phyloP scores from a whole-genome alignment of 257 asterid genomes.

The Mitragyna speciosa region DNA sequence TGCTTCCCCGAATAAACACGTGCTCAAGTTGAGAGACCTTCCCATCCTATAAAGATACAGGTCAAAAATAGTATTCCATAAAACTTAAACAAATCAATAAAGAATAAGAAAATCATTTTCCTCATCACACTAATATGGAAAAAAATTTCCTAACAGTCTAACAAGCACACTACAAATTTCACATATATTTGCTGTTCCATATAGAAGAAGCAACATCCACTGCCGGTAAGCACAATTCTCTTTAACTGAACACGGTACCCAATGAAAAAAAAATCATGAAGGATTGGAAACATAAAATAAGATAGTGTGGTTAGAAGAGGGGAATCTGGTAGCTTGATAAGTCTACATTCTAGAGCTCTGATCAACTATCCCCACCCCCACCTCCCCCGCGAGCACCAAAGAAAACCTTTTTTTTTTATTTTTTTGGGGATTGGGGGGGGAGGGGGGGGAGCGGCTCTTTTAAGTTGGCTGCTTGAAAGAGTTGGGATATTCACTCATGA shows the following conservation, averaged over 20 bases:
- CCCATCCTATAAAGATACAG: slow-evolving; percentile 64
- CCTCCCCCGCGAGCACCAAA: too few relatives aligned
- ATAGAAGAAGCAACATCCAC: neutral
- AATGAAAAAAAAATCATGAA: too few relatives aligned
- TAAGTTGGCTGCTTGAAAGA: too few relatives aligned
- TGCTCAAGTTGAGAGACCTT: slow-evolving; percentile 92
- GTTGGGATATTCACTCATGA: too few relatives aligned
- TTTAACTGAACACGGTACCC: too few relatives aligned
- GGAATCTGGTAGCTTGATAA: neutral
- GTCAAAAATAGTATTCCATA: slow-evolving; percentile 3
- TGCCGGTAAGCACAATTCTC: too few relatives aligned
- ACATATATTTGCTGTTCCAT: neutral
- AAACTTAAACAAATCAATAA: neutral
- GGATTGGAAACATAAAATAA: too few relatives aligned
- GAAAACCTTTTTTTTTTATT: too few relatives aligned
- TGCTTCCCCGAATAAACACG: slow-evolving; percentile 96
- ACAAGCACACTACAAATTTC: neutral
- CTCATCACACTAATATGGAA: neutral
- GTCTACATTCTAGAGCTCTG: neutral
- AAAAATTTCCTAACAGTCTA: neutral
- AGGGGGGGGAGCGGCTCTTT: too few relatives aligned
- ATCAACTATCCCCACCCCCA: too few relatives aligned
- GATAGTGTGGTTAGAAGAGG: neutral
- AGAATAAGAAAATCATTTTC: neutral
- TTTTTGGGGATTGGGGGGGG: too few relatives aligned